Evolutionary conservation across 805 yeast genomes (phyloP).

Genomic region (Saturnispora ahearnii): DNA sequence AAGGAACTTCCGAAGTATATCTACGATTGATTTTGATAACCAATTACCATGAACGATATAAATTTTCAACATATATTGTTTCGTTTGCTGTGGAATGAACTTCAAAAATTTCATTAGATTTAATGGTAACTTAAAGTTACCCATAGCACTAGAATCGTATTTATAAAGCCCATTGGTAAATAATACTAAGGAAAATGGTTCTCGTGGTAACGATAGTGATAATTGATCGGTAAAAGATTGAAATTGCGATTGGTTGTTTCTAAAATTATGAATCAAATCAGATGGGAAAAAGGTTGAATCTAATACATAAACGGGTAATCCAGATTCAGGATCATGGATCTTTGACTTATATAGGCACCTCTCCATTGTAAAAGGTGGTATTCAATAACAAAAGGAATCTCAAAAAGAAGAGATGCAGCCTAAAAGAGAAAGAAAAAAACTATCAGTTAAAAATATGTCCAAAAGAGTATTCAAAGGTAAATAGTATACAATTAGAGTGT

Average conservation of each 20-base stretch:
- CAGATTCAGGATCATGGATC: conserved; percentile 56
- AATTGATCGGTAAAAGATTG: conserved; percentile 51
- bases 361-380: background rate
- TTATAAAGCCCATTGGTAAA: conserved; percentile 73
- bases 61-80: conserved; percentile 48
- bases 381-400: background rate
- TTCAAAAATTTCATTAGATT: conserved; percentile 36
- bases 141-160: conserved; percentile 17
- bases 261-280: conserved; percentile 23
- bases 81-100: conserved; percentile 47
- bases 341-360: conserved; percentile 33
- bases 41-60: conserved; percentile 87
- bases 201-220: conserved; percentile 47
- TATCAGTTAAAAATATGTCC: too few species aligned
- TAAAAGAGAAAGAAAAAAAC: too few species aligned
- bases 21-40: conserved; percentile 72
- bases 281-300: conserved; percentile 78
- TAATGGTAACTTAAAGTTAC: conserved; percentile 21
- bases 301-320: conserved; percentile 67
- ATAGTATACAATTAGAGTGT: background rate
- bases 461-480: too few species aligned
- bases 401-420: too few species aligned
- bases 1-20: conserved; percentile 53
- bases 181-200: conserved; percentile 58
- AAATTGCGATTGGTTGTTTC: conserved; percentile 25